Base-by-base conservation (phyloP, 2,329 filamentous ascomycete genomes). In the Xylaria sp. region DNA sequence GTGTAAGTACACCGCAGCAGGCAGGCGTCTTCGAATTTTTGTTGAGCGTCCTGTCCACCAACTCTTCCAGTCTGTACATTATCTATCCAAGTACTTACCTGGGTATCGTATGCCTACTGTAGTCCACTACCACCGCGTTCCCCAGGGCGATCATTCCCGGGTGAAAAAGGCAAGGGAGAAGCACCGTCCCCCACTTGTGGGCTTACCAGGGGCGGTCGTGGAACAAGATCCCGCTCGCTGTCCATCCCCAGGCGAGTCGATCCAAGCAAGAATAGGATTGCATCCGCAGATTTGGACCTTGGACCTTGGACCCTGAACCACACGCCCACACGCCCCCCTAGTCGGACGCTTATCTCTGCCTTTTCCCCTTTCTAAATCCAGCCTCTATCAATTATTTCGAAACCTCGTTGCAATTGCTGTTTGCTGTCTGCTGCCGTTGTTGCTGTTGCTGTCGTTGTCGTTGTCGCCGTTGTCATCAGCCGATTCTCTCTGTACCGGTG, bases 291-390 rank as follows among this genome's bases (percentile, higher is more conserved):
- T 53, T 65, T 69, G 61, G 69, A 68, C 68, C 66, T 66, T 66
- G 68, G n/a, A n/a, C n/a, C n/a, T 65, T 69, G 61, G 69, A 69
- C 66, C 67, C 69, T 67, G 69, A 69, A 65, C 66, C 57, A 64
- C 60, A 59, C 63, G 39, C 56, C 63, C n/a, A n/a, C n/a, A n/a
- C n/a, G n/a, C n/a, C 66, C 57, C 64, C 63, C 64, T 55, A 55
- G 63, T 58, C 64, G 56, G 61, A 63, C 64, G 67, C 66, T 67
- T 71, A 67, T 71, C 69, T 67, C 57, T 60, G 39, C 51, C 62
- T 67, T 69, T 54, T 63, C 54, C 58, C 66, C 54, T 67, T 67
- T 62, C 55, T 49, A 36, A 50, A 47, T 56, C 69, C 50, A 63
- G 63, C 44, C 49, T 59, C 55, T 61, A 69, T 61, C 68, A 29